Conservation (phyloP, 805 yeast species). For the Debaryomyces prosopidis region DNA sequence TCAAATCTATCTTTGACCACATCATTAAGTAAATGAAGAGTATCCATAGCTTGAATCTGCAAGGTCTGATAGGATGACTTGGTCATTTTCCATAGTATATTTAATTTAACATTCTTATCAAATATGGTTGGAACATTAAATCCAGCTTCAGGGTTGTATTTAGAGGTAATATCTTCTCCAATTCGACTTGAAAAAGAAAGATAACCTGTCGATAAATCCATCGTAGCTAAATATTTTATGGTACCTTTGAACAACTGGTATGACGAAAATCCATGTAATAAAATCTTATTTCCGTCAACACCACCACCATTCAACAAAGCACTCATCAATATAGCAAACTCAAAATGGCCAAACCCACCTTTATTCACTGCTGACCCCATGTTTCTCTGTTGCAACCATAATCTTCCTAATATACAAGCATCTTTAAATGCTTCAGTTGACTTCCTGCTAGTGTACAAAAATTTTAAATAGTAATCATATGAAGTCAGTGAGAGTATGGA, state of each 20-base stretch:
- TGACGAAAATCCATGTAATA: slow-evolving; percentile 85
- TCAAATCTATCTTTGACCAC: slow-evolving; percentile 82
- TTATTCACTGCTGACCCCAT: slow-evolving; percentile 59
- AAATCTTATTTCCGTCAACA: slow-evolving; percentile 66
- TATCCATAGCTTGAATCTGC: slow-evolving; percentile 64
- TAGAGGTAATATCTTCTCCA: slow-evolving; percentile 44
- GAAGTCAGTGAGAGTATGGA: slow-evolving; percentile 70
- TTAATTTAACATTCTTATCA: slow-evolving; percentile 74
- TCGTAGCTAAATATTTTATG: slow-evolving; percentile 75
- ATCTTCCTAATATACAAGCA: slow-evolving; percentile 80
- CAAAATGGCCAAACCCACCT: slow-evolving; percentile 92
- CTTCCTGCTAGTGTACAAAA: slow-evolving; percentile 72
- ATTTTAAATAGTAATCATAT: slow-evolving; percentile 70
- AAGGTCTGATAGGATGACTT: slow-evolving; percentile 62
- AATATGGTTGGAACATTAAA: slow-evolving; percentile 74
- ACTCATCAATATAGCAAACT: slow-evolving; percentile 79
- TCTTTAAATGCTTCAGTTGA: slow-evolving; percentile 80
- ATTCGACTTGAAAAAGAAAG: slow-evolving; percentile 62
- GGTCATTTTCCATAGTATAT: slow-evolving; percentile 80
- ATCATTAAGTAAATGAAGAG: slow-evolving; percentile 71
- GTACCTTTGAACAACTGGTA: slow-evolving; percentile 93
- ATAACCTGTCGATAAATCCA: slow-evolving; percentile 70
- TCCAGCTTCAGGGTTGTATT: slow-evolving; percentile 52
- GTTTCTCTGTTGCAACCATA: slow-evolving; percentile 91
- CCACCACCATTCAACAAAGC: slow-evolving; percentile 86